phyloP scores from a whole-genome alignment of 2,329 filamentous ascomycete species.

The Thielaviopsis euricoi region DNA sequence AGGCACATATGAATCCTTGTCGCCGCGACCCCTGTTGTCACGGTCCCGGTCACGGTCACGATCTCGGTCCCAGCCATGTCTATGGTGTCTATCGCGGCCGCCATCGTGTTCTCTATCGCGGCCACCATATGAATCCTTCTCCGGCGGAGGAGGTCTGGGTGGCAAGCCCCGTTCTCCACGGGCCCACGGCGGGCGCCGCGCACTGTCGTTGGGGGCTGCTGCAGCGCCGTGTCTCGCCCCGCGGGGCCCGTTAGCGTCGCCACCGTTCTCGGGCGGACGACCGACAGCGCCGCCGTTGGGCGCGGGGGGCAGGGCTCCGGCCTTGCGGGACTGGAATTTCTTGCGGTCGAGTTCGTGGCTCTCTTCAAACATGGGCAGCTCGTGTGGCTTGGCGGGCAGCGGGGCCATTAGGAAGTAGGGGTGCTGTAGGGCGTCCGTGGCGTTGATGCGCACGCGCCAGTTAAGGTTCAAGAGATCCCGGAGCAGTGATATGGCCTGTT shows the following conservation, averaged over 20 bases:
- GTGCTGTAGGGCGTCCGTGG: constrained; percentile 82
- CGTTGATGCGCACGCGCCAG: constrained; percentile 78
- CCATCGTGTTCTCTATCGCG: not conserved
- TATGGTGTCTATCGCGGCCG: not conserved
- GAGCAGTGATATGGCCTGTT: constrained; percentile 61
- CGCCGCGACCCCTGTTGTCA: constrained; percentile 1
- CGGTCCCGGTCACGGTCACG: not conserved
- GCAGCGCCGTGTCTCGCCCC: constrained; percentile 25
- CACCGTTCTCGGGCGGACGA: constrained; percentile 41
- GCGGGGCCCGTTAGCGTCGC: constrained; percentile 29
- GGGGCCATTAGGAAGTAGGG: constrained; percentile 75
- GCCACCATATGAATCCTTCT: not conserved
- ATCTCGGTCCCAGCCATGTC: not conserved
- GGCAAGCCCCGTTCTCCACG: constrained; percentile 10
- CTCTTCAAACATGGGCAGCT: constrained; percentile 84
- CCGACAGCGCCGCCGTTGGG: constrained; percentile 85
- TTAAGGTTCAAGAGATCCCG: constrained; percentile 74
- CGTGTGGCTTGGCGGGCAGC: constrained; percentile 62
- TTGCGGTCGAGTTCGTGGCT: constrained; percentile 92
- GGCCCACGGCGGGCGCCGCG: constrained; percentile 23
- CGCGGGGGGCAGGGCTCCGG: constrained; percentile 61
- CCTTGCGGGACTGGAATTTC: constrained; percentile 75
- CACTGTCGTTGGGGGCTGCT: constrained; percentile 6
- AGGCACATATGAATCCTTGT: constrained; percentile 8
- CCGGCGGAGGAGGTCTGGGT: not conserved